A percentile compares a stretch with the other conserved stretches of the same genome.
These are phyloP conservation scores for Acacia crassicarpa DNA, from an alignment of 306 rosid genomes.

Conservation along the genomic window DNA sequence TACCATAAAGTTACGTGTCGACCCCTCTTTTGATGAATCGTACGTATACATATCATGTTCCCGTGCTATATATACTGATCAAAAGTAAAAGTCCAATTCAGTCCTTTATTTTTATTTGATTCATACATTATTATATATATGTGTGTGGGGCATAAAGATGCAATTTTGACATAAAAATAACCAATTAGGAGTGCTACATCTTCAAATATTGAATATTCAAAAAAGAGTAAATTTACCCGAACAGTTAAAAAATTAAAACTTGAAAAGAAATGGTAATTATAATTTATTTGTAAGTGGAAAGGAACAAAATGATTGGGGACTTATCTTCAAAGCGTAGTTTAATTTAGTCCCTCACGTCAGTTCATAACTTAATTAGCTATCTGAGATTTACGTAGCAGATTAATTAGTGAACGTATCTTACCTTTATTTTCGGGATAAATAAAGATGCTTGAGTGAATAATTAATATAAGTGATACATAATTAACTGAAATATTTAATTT, in stretches of 20 bases:
- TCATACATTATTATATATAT: too few relatives aligned
- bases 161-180: too few relatives aligned
- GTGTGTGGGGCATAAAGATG: too few relatives aligned
- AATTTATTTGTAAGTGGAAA: not conserved
- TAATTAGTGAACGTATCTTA: not conserved
- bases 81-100: not conserved
- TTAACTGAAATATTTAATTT: not conserved
- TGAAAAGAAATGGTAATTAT: not conserved
- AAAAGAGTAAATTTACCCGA: too few relatives aligned
- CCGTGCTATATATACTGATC: not conserved
- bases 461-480: not conserved
- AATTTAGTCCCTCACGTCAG: not conserved
- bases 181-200: too few relatives aligned
- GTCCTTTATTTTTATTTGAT: not conserved
- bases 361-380: not conserved
- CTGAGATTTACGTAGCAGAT: not conserved
- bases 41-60: not conserved
- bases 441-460: not conserved
- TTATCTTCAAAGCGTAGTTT: not conserved
- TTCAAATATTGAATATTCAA: too few relatives aligned
- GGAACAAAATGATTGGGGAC: not conserved
- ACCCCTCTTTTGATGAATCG: not conserved
- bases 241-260: too few relatives aligned
- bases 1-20: not conserved
- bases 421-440: not conserved